Percentiles rank a stretch among this genome's conserved stretches.
phyloP scores from a whole-genome alignment of 805 yeast genomes.

The Kluyveromyces nonfermentans region DNA sequence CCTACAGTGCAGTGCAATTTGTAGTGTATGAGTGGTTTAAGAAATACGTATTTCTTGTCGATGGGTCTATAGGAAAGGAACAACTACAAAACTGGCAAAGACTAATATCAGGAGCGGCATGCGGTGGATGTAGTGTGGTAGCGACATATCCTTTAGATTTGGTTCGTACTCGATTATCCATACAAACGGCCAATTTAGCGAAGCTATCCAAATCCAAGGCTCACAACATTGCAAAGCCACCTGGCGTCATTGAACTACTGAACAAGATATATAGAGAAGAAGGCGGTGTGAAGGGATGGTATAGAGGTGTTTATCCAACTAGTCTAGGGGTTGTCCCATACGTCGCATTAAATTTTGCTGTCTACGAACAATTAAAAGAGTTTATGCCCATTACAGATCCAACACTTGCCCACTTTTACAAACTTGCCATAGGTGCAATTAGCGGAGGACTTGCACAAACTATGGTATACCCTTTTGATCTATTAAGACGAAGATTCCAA shows the following conservation, averaged over 20 bases:
- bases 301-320: slow-evolving; percentile 85
- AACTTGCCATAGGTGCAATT: slow-evolving; percentile 70
- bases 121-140: slow-evolving; percentile 71
- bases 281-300: slow-evolving; percentile 74
- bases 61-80: slow-evolving; percentile 17
- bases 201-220: slow-evolving; percentile 37
- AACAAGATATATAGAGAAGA: slow-evolving; percentile 55
- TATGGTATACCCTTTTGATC: slow-evolving; percentile 82
- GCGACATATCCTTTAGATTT: slow-evolving; percentile 90
- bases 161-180: slow-evolving; percentile 78
- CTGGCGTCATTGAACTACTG: slow-evolving; percentile 58
- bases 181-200: slow-evolving; percentile 68
- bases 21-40: slow-evolving; percentile 67
- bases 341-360: slow-evolving; percentile 85
- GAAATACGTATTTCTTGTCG: slow-evolving; percentile 28
- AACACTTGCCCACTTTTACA: slow-evolving; percentile 36
- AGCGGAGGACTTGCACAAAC: slow-evolving; percentile 89
- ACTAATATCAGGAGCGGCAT: slow-evolving; percentile 66
- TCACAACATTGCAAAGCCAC: slow-evolving; percentile 38
- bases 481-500: slow-evolving; percentile 82
- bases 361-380: slow-evolving; percentile 75
- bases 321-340: slow-evolving; percentile 93
- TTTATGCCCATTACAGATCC: slow-evolving; percentile 30
- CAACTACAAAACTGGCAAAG: slow-evolving; percentile 49
- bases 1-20: slow-evolving; percentile 92